Evolutionary conservation across 169 alveolate species (phyloP).

Genomic region (Perkinsus olseni): DNA sequence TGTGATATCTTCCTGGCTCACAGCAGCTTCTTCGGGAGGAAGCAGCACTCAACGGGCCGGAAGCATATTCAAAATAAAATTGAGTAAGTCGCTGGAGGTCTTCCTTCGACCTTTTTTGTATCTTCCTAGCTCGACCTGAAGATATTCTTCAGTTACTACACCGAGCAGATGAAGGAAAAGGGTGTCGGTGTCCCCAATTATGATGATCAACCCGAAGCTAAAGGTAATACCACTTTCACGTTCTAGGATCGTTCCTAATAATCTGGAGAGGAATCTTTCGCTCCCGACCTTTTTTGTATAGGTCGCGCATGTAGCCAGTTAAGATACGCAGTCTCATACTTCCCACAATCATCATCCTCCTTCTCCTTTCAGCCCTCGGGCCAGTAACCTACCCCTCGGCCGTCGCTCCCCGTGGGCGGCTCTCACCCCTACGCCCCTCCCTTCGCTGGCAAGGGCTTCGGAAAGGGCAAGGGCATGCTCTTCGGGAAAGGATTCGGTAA

Average conservation of each 20-base stretch:
- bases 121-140: background rate
- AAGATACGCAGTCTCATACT: no score
- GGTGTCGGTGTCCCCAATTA: background rate
- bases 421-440: background rate
- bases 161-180: slow-evolving; percentile 1
- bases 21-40: slow-evolving; percentile 96
- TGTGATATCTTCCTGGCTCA: slow-evolving; percentile 97
- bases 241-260: background rate
- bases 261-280: no score
- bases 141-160: background rate
- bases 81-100: slow-evolving; percentile 75
- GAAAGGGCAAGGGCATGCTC: background rate
- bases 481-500: background rate
- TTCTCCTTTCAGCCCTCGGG: background rate
- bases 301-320: no score
- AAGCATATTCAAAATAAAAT: slow-evolving; percentile 94
- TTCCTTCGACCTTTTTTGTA: background rate
- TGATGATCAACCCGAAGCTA: background rate
- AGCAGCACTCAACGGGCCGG: slow-evolving; percentile 94
- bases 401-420: background rate
- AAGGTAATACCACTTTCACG: background rate
- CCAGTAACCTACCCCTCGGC: background rate
- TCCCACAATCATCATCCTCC: background rate
- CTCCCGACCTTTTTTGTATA: no score
- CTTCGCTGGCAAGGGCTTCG: background rate